These are phyloP conservation scores for Calycina marina DNA, from an alignment of 2,329 filamentous ascomycete species.

Conservation along the genomic window DNA sequence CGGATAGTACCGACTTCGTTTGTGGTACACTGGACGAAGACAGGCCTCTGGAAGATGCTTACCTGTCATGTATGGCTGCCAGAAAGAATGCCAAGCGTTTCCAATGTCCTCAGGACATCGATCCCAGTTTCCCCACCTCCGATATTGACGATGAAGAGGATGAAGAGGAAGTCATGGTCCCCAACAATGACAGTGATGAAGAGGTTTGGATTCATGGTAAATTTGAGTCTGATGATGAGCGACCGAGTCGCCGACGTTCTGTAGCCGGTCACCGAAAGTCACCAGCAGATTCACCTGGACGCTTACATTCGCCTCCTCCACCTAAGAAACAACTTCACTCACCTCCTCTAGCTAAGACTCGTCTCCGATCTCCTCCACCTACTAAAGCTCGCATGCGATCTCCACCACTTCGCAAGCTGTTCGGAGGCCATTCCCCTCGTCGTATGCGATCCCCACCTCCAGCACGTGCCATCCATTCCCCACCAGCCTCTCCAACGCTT, in stretches of 20 bases:
- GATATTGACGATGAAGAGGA: constrained; percentile 80
- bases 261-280: constrained; percentile 29
- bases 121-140: constrained; percentile 91
- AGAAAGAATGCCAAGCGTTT: constrained; percentile 71
- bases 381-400: constrained; percentile 22
- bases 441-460: constrained; percentile 43
- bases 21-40: constrained; percentile 96
- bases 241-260: constrained; percentile 31
- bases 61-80: constrained; percentile 70
- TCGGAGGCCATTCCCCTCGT: constrained; percentile 16
- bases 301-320: constrained; percentile 37
- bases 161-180: constrained; percentile 42
- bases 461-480: constrained; percentile 33
- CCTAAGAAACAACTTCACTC: constrained; percentile 18
- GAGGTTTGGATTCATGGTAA: constrained; percentile 57
- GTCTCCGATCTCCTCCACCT: constrained; percentile 24
- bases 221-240: constrained; percentile 50
- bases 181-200: constrained; percentile 49
- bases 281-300: constrained; percentile 43
- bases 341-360: constrained; percentile 23
- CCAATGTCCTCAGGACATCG: constrained; percentile 85
- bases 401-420: constrained; percentile 21
- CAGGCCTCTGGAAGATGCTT: constrained; percentile 83
- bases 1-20: constrained; percentile 98
- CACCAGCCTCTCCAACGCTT: constrained; percentile 28